Evolutionary conservation across 2,329 filamentous ascomycete genomes (phyloP).

Genomic region (Exserohilum turcica): DNA sequence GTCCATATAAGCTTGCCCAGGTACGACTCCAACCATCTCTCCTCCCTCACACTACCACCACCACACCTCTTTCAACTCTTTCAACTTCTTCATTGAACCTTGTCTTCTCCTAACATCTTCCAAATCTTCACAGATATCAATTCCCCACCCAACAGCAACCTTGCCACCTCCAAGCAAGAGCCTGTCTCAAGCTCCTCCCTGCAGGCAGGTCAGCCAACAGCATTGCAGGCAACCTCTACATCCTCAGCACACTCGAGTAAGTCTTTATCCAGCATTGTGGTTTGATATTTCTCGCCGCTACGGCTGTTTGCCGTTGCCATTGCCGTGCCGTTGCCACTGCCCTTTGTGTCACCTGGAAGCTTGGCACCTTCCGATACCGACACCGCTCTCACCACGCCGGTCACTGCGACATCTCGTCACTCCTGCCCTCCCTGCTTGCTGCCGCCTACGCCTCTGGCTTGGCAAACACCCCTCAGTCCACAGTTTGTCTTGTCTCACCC

Average conservation of each 20-base stretch:
- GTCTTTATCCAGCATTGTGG: background rate
- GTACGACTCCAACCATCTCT: slow-evolving; percentile 13
- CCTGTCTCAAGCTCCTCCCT: slow-evolving; percentile 19
- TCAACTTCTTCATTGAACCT: slow-evolving; percentile 5
- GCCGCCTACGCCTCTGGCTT: slow-evolving; percentile 2
- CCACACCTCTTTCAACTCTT: slow-evolving; percentile 2
- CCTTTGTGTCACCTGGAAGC: slow-evolving; percentile 10
- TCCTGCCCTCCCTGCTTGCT: slow-evolving; percentile 15
- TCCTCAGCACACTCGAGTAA: slow-evolving; percentile 23
- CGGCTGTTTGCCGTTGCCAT: slow-evolving; percentile 1
- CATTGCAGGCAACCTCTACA: slow-evolving; percentile 22
- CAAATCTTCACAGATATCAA: background rate
- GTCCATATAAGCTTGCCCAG: slow-evolving; percentile 22
- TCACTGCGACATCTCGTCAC: slow-evolving; percentile 19
- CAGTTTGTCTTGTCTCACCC: slow-evolving; percentile 4
- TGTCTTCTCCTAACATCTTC: background rate
- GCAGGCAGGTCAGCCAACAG: slow-evolving; percentile 22
- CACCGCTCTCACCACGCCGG: slow-evolving; percentile 11
- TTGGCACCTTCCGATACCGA: slow-evolving; percentile 4
- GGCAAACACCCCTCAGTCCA: slow-evolving; percentile 6
- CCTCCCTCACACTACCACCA: slow-evolving; percentile 24
- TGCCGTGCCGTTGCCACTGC: background rate
- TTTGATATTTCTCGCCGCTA: slow-evolving; percentile 4
- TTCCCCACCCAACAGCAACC: slow-evolving; percentile 1
- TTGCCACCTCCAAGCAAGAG: slow-evolving; percentile 13